Conservation (phyloP, 108 stramenopile species). For the Heterococcus sp. region DNA sequence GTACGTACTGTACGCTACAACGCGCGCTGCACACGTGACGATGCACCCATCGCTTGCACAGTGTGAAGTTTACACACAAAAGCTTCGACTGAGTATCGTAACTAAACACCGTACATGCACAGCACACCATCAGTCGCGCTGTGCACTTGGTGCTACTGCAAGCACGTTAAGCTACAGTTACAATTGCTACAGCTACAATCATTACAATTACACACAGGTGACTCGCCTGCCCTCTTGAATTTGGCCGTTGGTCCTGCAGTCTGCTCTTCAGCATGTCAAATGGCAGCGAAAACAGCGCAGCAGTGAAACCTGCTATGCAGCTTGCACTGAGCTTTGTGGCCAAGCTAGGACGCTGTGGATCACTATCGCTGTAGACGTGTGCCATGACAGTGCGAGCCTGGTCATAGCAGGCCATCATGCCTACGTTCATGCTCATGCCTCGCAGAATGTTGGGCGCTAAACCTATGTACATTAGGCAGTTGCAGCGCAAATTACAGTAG, state of each 20-base stretch:
- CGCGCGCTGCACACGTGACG: too few species aligned
- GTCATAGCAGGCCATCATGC: constrained; percentile 98
- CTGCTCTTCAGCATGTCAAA: constrained; percentile 95
- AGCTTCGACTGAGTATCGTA: too few species aligned
- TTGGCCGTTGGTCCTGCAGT: constrained; percentile 80
- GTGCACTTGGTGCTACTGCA: too few species aligned
- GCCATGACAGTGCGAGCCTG: constrained; percentile 75
- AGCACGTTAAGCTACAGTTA: not conserved
- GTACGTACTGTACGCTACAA: too few species aligned
- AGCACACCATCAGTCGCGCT: too few species aligned
- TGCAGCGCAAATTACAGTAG: too few species aligned
- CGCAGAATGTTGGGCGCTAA: constrained; percentile 86
- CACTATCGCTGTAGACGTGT: constrained; percentile 47
- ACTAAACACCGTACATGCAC: too few species aligned
- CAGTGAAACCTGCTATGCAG: constrained; percentile 80
- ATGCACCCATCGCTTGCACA: too few species aligned
- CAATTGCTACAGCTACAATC: not conserved
- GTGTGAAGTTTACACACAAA: too few species aligned
- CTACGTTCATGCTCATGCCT: constrained; percentile 98
- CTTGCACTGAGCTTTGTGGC: constrained; percentile 67
- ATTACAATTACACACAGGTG: too few species aligned
- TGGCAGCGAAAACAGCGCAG: constrained; percentile 79
- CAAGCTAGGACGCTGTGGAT: constrained; percentile 76
- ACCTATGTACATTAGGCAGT: too few species aligned
- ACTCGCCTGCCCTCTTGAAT: constrained; percentile 64